Conservation (phyloP, 225 moss, liverwort and hornwort species). For the Bryum argenteum region DNA sequence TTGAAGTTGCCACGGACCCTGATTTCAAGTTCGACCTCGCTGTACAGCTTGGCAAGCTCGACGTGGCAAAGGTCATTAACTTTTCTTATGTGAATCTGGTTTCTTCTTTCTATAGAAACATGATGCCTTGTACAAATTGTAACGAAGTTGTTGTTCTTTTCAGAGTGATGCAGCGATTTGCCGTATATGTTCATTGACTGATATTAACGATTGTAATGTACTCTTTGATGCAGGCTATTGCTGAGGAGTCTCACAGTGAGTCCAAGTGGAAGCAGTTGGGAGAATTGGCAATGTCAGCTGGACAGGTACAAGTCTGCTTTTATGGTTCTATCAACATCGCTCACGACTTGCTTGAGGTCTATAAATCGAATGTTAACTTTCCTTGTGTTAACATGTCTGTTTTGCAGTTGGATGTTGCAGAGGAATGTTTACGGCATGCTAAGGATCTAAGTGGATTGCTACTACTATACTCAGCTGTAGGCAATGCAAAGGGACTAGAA, state of each 20-base stretch:
- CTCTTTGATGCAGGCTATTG: constrained; percentile 56
- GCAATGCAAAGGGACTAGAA: constrained; percentile 70
- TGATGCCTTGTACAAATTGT: no score
- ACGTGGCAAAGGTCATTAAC: constrained; percentile 70
- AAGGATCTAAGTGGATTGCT: constrained; percentile 84
- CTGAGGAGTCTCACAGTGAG: constrained; percentile 87
- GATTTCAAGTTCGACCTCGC: constrained; percentile 95
- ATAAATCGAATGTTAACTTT: no score
- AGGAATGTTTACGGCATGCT: constrained; percentile 84
- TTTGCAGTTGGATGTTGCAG: constrained; percentile 81
- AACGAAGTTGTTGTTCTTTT: no score
- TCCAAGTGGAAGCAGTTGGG: constrained; percentile 96
- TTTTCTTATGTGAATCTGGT: not conserved
- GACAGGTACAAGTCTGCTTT: constrained; percentile 54
- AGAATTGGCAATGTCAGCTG: constrained; percentile 88
- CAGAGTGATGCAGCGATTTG: no score
- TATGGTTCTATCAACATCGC: not conserved
- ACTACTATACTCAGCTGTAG: constrained; percentile 79
- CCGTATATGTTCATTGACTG: no score
- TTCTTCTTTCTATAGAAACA: no score
- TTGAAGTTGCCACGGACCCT: constrained; percentile 76
- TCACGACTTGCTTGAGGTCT: no score
- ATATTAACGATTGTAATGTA: no score
- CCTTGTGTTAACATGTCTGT: not conserved
- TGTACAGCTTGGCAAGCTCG: constrained; percentile 87